Conservation (phyloP, 495 filamentous ascomycete species). For the Talaromyces wortmannii region DNA sequence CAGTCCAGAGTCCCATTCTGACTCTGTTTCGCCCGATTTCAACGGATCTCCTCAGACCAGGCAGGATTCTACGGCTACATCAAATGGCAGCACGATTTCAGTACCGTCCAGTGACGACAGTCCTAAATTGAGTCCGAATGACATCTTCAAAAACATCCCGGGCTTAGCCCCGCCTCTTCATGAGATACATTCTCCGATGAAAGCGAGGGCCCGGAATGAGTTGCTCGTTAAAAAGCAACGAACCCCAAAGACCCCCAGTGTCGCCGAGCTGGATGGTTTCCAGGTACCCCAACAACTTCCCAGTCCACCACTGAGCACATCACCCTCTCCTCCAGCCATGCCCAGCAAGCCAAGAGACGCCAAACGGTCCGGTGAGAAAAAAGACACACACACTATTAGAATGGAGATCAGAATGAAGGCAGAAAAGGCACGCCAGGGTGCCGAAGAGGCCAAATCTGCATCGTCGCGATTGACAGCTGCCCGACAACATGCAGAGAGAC, state of each 20-base stretch:
- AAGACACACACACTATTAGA: conserved; percentile 1
- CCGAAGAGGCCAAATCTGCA: conserved; percentile 2
- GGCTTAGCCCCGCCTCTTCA: not conserved
- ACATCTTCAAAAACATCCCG: not conserved
- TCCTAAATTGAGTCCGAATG: not conserved
- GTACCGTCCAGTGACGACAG: not conserved
- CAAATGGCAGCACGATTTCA: not conserved
- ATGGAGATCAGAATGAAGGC: conserved; percentile 5
- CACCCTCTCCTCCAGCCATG: not conserved
- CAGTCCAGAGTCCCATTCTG: not conserved
- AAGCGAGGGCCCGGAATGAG: not conserved
- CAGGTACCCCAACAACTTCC: conserved; percentile 17
- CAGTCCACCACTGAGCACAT: not conserved
- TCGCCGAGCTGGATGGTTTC: conserved; percentile 35
- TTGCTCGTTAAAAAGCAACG: not conserved
- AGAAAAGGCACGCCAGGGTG: conserved; percentile 4
- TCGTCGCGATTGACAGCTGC: not conserved
- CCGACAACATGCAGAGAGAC: conserved; percentile 3
- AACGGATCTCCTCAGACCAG: not conserved
- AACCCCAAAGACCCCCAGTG: conserved; percentile 1
- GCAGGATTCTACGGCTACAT: not conserved
- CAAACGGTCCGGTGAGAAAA: not conserved
- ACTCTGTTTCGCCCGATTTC: not conserved
- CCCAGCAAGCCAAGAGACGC: not conserved
- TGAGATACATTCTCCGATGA: not conserved